Evolutionary conservation across 176 grass and related monocot genomes (phyloP).

Genomic region (Canna indica): DNA sequence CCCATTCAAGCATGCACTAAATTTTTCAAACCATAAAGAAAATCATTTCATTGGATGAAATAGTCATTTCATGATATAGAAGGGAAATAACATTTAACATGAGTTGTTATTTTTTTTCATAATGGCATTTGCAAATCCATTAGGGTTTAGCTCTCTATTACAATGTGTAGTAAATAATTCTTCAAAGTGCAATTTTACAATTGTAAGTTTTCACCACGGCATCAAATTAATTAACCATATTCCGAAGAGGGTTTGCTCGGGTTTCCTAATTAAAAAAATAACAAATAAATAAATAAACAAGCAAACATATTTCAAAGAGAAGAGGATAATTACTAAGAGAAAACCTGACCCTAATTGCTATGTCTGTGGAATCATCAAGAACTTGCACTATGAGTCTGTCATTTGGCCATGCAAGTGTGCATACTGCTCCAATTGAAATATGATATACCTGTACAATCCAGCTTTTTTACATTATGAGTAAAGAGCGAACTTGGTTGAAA

Average conservation of each 20-base stretch:
- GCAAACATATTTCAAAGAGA: not conserved
- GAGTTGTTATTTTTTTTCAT: not conserved
- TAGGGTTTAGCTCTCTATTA: not conserved
- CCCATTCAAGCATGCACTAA: no score
- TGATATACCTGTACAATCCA: constrained; percentile 53
- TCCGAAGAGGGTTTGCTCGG: no score
- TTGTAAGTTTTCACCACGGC: no score
- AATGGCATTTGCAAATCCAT: not conserved
- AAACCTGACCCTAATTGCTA: constrained; percentile 54
- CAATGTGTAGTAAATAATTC: not conserved
- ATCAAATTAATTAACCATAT: no score
- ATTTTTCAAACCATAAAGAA: not conserved
- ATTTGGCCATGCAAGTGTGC: constrained; percentile 66
- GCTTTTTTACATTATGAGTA: not conserved
- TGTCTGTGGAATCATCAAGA: constrained; percentile 78
- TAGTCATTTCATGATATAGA: not conserved
- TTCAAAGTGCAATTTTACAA: no score
- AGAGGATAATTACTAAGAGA: not conserved
- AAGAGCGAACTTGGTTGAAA: not conserved
- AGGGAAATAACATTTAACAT: not conserved
- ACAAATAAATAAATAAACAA: not conserved
- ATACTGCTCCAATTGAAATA: constrained; percentile 69
- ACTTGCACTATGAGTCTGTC: constrained; percentile 83
- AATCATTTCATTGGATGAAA: not conserved
- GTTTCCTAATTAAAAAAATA: not conserved